A percentile compares a stretch with the other conserved stretches of the same genome.
These are phyloP conservation scores for Cladosporium colombiae DNA, from an alignment of 2,329 filamentous ascomycete species.

Conservation along the genomic window DNA sequence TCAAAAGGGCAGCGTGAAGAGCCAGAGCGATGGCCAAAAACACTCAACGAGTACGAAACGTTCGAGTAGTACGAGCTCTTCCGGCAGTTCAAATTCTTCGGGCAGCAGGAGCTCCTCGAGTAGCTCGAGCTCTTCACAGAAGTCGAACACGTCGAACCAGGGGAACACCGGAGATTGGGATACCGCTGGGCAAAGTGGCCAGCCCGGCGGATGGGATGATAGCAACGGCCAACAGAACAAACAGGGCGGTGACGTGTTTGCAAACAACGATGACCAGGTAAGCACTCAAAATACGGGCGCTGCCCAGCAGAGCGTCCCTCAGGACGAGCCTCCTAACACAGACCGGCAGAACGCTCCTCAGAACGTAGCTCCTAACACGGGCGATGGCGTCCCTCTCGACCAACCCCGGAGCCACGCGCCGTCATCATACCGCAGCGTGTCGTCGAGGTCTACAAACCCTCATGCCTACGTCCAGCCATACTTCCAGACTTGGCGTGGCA, in stretches of 20 bases:
- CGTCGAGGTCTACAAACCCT: slow-evolving; percentile 6
- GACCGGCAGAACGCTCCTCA: not conserved
- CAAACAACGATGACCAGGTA: not conserved
- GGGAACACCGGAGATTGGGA: not conserved
- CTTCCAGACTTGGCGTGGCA: slow-evolving; percentile 6
- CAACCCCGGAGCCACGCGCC: not conserved
- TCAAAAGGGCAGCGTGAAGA: not conserved
- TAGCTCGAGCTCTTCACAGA: not conserved
- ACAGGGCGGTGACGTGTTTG: not conserved
- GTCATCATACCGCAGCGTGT: slow-evolving; percentile 17
- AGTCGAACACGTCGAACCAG: not conserved
- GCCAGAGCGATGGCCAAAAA: not conserved
- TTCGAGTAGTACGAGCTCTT: not conserved
- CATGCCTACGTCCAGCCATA: slow-evolving; percentile 19
- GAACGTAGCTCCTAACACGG: not conserved
- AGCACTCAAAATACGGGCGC: not conserved
- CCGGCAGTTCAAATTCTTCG: not conserved
- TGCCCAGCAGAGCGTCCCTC: not conserved
- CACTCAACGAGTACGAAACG: not conserved
- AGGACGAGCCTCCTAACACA: not conserved
- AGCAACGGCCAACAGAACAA: not conserved
- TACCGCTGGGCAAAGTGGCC: not conserved
- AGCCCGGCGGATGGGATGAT: not conserved
- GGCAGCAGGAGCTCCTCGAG: not conserved
- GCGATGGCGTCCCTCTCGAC: not conserved